Evolutionary conservation across 768 basidiomycete species (phyloP).

Genomic region (Boletus huronensis): DNA sequence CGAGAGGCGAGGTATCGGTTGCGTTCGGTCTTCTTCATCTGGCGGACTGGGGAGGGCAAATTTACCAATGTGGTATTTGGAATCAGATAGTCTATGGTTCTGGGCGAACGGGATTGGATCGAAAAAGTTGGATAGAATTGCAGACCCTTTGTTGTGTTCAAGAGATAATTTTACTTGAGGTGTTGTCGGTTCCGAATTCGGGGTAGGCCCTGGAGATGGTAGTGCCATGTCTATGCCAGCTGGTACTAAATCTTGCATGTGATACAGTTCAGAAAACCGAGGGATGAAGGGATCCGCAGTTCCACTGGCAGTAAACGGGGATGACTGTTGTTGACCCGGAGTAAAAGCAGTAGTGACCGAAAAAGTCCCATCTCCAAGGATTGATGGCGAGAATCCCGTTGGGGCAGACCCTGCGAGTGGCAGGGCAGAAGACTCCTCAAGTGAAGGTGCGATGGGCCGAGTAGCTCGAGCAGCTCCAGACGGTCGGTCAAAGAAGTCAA

Average conservation of each 20-base stretch:
- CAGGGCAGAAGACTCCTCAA: slow-evolving; percentile 24
- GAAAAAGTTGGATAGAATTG: slow-evolving; percentile 39
- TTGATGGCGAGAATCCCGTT: slow-evolving; percentile 33
- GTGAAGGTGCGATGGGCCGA: slow-evolving; percentile 14
- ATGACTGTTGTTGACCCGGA: slow-evolving; percentile 28
- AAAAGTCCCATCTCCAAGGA: slow-evolving; percentile 30
- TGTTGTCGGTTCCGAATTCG: slow-evolving; percentile 48
- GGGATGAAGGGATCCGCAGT: slow-evolving; percentile 20
- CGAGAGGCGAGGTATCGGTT: slow-evolving; percentile 20
- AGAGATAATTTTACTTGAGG: slow-evolving; percentile 49
- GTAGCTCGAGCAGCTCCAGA: slow-evolving; percentile 28
- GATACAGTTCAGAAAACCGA: slow-evolving; percentile 21
- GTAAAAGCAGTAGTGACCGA: slow-evolving; percentile 18
- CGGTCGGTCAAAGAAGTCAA: slow-evolving; percentile 79
- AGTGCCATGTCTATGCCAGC: slow-evolving; percentile 42
- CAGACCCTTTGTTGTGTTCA: slow-evolving; percentile 16
- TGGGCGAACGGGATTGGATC: slow-evolving; percentile 74
- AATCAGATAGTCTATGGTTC: slow-evolving; percentile 60
- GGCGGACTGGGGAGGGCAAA: slow-evolving; percentile 67
- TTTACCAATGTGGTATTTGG: slow-evolving; percentile 73
- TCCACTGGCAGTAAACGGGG: slow-evolving; percentile 29
- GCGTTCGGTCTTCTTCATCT: slow-evolving; percentile 43
- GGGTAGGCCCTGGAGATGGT: slow-evolving; percentile 50
- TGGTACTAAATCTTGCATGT: slow-evolving; percentile 27
- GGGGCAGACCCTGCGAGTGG: slow-evolving; percentile 35